phyloP scores from a whole-genome alignment of 495 filamentous ascomycete species.

The Friedmanniomyces simplex region DNA sequence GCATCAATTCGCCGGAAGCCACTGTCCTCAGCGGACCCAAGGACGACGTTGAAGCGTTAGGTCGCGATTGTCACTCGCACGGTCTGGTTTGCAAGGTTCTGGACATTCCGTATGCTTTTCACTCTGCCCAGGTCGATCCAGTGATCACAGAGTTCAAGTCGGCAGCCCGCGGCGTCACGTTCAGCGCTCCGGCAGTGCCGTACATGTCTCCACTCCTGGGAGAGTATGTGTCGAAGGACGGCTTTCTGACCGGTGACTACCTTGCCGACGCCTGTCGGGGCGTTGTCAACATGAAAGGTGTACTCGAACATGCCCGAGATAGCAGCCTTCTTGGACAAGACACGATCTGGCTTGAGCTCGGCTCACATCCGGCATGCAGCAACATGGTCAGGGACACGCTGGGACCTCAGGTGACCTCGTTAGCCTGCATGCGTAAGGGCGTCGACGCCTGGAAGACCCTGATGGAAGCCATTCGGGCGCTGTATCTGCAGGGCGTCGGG shows the following conservation, averaged over 20 bases:
- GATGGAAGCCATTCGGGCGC: neutral
- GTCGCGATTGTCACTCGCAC: conserved; percentile 6
- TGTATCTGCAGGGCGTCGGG: conserved; percentile 10
- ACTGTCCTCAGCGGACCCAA: conserved; percentile 29
- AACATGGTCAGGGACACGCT: conserved; percentile 21
- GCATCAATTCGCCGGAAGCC: conserved; percentile 28
- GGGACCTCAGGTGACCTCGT: conserved; percentile 1
- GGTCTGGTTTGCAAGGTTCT: conserved; percentile 39
- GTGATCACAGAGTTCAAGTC: conserved; percentile 58
- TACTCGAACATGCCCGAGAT: conserved; percentile 30
- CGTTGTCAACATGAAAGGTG: conserved; percentile 61
- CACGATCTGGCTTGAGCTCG: conserved; percentile 35
- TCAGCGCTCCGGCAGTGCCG: conserved; percentile 52
- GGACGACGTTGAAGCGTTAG: conserved; percentile 17
- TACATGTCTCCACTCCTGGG: conserved; percentile 61
- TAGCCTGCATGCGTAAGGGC: conserved; percentile 5
- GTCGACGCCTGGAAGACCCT: conserved; percentile 14
- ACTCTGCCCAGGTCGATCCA: conserved; percentile 69
- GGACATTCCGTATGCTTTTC: conserved; percentile 69
- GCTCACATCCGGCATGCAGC: conserved; percentile 33
- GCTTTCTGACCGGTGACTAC: conserved; percentile 49
- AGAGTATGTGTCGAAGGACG: conserved; percentile 44
- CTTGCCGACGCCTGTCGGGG: conserved; percentile 57
- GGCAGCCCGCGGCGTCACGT: conserved; percentile 46
- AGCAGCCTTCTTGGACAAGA: conserved; percentile 20